A percentile compares a stretch with the other conserved stretches of the same genome.
Evolutionary conservation across 139 green algal species (phyloP).

Genomic region (Micromonas pusilla): DNA sequence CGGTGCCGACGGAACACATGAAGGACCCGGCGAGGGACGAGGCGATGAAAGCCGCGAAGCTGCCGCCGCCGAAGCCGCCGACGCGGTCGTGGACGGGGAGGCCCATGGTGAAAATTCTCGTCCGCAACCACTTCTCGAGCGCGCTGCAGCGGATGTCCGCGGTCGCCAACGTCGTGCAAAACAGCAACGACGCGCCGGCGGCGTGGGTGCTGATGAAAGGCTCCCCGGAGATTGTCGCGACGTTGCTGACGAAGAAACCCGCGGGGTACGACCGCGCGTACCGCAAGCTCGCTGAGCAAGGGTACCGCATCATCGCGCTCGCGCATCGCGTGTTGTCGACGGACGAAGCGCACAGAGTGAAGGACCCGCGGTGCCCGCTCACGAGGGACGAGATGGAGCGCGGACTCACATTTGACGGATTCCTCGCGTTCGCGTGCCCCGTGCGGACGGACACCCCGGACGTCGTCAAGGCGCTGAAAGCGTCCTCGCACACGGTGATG

Average conservation of each 20-base stretch:
- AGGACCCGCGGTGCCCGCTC: not conserved
- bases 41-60: not conserved
- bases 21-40: not conserved
- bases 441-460: conserved; percentile 29
- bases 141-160: conserved; percentile 26
- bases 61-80: not conserved
- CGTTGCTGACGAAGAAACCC: conserved; percentile 23
- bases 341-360: not conserved
- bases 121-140: conserved; percentile 27
- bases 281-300: conserved; percentile 30
- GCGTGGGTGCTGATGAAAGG: conserved; percentile 33
- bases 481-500: conserved; percentile 14
- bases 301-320: conserved; percentile 33
- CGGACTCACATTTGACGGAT: conserved; percentile 30
- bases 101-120: conserved; percentile 17
- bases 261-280: conserved; percentile 28
- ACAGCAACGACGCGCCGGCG: not conserved
- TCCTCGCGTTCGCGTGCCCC: conserved; percentile 33
- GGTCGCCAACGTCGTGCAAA: conserved; percentile 3
- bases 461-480: conserved; percentile 26
- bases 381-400: conserved; percentile 26
- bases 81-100: conserved; percentile 2
- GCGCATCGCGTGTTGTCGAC: conserved; percentile 21
- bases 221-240: conserved; percentile 30
- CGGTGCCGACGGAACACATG: not conserved